Percentiles rank a stretch among this genome's conserved stretches.
These are phyloP conservation scores for Ophiostoma sp. DNA, from an alignment of 2,329 filamentous ascomycete genomes.

Conservation along the genomic window DNA sequence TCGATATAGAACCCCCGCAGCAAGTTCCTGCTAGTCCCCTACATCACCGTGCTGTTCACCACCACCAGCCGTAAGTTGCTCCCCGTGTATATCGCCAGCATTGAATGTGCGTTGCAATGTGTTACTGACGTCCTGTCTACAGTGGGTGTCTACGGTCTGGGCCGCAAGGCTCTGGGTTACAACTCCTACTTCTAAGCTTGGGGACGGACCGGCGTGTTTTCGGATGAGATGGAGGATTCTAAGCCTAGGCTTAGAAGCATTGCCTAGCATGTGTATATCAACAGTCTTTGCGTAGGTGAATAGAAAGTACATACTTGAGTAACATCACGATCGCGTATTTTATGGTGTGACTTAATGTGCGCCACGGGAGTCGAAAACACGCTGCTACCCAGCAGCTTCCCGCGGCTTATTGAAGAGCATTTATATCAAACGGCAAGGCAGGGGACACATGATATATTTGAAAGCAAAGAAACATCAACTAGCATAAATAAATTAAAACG, in stretches of 20 bases:
- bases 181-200: slow-evolving; percentile 61
- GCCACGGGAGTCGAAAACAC: too few species aligned
- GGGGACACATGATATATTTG: background rate
- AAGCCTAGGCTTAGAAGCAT: background rate
- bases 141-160: slow-evolving; percentile 65
- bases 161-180: slow-evolving; percentile 67
- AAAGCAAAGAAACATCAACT: background rate
- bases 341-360: too few species aligned
- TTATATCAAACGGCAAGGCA: background rate
- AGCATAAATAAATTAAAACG: slow-evolving; percentile 5
- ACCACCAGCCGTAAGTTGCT: slow-evolving; percentile 48
- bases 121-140: slow-evolving; percentile 11
- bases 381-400: too few species aligned
- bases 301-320: slow-evolving; percentile 12
- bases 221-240: background rate
- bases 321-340: background rate
- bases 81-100: too few species aligned
- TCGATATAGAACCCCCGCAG: slow-evolving; percentile 56
- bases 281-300: slow-evolving; percentile 10
- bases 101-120: too few species aligned
- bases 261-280: slow-evolving; percentile 19
- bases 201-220: background rate
- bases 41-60: slow-evolving; percentile 60
- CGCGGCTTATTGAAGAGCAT: too few species aligned
- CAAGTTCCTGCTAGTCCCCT: slow-evolving; percentile 61